A percentile compares a stretch with the other conserved stretches of the same genome.
Conservation (phyloP, 331 rosid species). For the Arachis monticola region DNA sequence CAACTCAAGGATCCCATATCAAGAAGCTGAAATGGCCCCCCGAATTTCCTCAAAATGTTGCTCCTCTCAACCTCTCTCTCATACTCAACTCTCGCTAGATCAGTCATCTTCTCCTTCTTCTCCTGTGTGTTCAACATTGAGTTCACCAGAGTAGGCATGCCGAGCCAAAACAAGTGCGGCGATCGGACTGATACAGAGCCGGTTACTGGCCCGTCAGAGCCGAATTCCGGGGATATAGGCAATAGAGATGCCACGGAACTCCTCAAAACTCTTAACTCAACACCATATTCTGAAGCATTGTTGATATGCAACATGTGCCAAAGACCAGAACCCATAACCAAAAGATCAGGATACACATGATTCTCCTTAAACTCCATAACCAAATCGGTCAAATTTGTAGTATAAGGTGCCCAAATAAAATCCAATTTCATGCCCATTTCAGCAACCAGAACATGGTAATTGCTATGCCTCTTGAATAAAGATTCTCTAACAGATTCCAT, state of each 20-base stretch:
- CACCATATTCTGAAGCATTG: slow-evolving; percentile 65
- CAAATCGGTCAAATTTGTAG: slow-evolving; percentile 66
- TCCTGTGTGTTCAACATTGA: slow-evolving; percentile 82
- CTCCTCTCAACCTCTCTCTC: slow-evolving; percentile 56
- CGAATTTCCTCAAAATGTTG: slow-evolving; percentile 60
- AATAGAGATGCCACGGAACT: slow-evolving; percentile 53
- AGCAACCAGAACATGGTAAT: slow-evolving; percentile 64
- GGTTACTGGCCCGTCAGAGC: slow-evolving; percentile 48
- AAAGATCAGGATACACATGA: slow-evolving; percentile 73
- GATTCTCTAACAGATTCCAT: slow-evolving; percentile 53
- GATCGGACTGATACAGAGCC: slow-evolving; percentile 57
- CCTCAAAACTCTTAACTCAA: slow-evolving; percentile 47
- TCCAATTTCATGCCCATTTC: slow-evolving; percentile 81
- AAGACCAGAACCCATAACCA: slow-evolving; percentile 82
- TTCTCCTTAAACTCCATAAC: slow-evolving; percentile 54
- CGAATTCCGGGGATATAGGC: slow-evolving; percentile 60
- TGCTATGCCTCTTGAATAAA: slow-evolving; percentile 75
- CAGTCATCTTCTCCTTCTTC: slow-evolving; percentile 89
- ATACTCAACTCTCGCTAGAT: slow-evolving; percentile 58
- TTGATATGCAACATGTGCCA: slow-evolving; percentile 87
- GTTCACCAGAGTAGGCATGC: slow-evolving; percentile 80
- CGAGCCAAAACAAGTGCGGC: slow-evolving; percentile 90
- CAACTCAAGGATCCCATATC: slow-evolving; percentile 88
- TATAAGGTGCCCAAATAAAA: slow-evolving; percentile 87
- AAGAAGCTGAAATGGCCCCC: slow-evolving; percentile 72